These are phyloP conservation scores for Trichoderma pleuroti DNA, from an alignment of 2,329 filamentous ascomycete genomes.

Conservation along the genomic window DNA sequence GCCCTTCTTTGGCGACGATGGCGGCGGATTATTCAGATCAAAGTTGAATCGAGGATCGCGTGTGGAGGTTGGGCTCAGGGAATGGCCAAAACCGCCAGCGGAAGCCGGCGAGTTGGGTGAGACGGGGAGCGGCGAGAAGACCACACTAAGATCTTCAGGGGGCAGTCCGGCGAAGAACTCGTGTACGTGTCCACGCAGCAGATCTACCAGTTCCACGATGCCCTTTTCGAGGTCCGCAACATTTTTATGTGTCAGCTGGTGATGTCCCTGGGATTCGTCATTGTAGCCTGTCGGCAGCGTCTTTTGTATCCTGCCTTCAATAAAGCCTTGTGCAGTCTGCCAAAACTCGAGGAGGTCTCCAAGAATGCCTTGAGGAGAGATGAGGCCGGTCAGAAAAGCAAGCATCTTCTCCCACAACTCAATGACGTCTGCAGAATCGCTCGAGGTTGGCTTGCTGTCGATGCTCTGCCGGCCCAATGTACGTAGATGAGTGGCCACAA, in stretches of 20 bases:
- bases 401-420: conserved; percentile 92
- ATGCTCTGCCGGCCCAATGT: conserved; percentile 65
- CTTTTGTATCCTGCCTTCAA: conserved; percentile 79
- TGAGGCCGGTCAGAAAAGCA: conserved; percentile 66
- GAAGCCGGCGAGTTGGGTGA: conserved; percentile 57
- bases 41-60: conserved; percentile 76
- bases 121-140: conserved; percentile 75
- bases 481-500: conserved; percentile 72
- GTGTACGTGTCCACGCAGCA: conserved; percentile 75
- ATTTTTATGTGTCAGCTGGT: conserved; percentile 70
- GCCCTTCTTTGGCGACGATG: conserved; percentile 71
- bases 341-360: conserved; percentile 92
- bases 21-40: conserved; percentile 72
- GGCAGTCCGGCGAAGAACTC: conserved; percentile 85
- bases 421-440: conserved; percentile 77
- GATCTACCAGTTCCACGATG: conserved; percentile 74
- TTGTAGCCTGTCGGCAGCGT: conserved; percentile 77
- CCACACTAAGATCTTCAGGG: conserved; percentile 81
- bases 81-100: conserved; percentile 30
- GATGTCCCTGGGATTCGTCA: conserved; percentile 75
- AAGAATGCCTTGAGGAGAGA: conserved; percentile 76
- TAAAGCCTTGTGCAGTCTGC: conserved; percentile 86
- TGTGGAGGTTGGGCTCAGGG: conserved; percentile 52
- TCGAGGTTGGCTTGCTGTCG: conserved; percentile 56
- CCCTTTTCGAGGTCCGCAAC: conserved; percentile 71